Evolutionary conservation across 2,329 filamentous ascomycete species (phyloP), one percentile per base, ranked within the genome.

Genomic region (Calonectria leucothoes): DNA sequence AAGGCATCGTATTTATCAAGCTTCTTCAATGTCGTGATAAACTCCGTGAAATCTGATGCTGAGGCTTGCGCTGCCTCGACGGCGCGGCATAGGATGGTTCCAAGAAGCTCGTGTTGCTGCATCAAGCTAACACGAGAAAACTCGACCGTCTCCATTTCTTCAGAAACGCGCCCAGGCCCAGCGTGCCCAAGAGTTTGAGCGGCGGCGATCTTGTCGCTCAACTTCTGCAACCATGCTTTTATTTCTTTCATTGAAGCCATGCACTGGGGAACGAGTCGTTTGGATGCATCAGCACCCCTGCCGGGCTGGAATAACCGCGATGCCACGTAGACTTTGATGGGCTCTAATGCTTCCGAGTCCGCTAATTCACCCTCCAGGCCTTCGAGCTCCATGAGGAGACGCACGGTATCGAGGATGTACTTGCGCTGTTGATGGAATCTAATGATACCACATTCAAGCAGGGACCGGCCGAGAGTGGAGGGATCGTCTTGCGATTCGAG

Each of bases 71-170:
- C 91, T 76, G 92, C 93, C 79, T 96, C 95, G 74, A 98, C 91
- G 69, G 97, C 90, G 74, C 94, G 92, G 74, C 92, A 93, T 66
- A 97, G 86, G 67, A 98, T 94, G n/a, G 95, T 90, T 15, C 93
- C 93, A 20, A 99, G 87, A 20, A 94, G 91, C 82, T 99, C 96
- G 82, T 99, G 97, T 83, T 99, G 96, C 80, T 95, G 93, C 27
- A 93, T 91, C 66, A 99, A 89, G 80, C 95, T 97, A 77, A 91
- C 87, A 55, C 93, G 92, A 79, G 98, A 94, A 80, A 94, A 94
- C 78, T 96, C 93, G 74, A 98, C 90, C 4, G 93, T 93, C 81
- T 98, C 94, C 77, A 93, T 88, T 70, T 93, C 89, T 76, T 96
- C 94, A 12, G 89, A 88, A 55, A 86, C 82, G 68, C 80, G 82